A percentile compares a stretch with the other conserved stretches of the same genome.
These are phyloP conservation scores for Fusarium sp. DNA, from an alignment of 2,329 filamentous ascomycete genomes.

Conservation along the genomic window DNA sequence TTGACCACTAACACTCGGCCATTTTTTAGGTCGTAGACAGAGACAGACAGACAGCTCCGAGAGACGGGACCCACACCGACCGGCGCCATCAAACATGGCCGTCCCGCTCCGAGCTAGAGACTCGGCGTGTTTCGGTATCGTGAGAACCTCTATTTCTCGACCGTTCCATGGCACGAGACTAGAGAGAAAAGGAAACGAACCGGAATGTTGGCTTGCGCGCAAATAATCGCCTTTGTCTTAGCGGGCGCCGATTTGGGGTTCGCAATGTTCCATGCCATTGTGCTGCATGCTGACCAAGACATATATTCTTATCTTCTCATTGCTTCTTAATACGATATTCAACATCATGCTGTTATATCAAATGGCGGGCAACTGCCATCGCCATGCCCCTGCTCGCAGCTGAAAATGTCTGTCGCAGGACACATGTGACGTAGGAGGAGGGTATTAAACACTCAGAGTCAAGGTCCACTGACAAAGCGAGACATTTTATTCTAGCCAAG, in stretches of 20 bases:
- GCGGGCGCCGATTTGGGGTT: not conserved
- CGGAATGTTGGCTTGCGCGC: not conserved
- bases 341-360: not conserved
- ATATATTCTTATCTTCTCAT: constrained; percentile 9
- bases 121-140: constrained; percentile 35
- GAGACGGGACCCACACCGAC: constrained; percentile 36
- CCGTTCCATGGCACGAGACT: constrained; percentile 13
- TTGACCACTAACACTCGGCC: constrained; percentile 20
- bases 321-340: constrained; percentile 3
- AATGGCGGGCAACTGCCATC: constrained; percentile 6
- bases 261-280: not conserved
- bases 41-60: constrained; percentile 34
- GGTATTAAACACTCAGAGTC: constrained; percentile 22
- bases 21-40: constrained; percentile 1
- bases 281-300: constrained; percentile 15
- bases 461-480: constrained; percentile 21
- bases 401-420: constrained; percentile 34
- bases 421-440: constrained; percentile 41
- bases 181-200: not conserved
- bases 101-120: constrained; percentile 38
- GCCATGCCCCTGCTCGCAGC: constrained; percentile 24
- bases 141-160: constrained; percentile 15
- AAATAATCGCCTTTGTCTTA: not conserved
- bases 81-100: constrained; percentile 29
- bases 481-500: constrained; percentile 25